A percentile compares a stretch with the other conserved stretches of the same genome.
Evolutionary conservation across 2,329 filamentous ascomycete species (phyloP).

Genomic region (Penicillium verrucosum): DNA sequence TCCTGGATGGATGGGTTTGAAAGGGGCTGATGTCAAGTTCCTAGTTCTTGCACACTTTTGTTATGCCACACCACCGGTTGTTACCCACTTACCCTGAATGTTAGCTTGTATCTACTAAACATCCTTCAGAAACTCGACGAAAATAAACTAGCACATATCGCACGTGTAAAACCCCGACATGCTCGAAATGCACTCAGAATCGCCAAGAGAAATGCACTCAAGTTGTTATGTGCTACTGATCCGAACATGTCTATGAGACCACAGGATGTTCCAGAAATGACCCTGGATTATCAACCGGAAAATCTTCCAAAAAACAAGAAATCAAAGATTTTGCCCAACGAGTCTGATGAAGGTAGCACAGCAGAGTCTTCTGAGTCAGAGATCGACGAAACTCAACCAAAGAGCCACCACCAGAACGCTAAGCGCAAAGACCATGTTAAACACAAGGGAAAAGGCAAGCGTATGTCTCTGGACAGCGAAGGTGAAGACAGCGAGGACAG

Average conservation of each 20-base stretch:
- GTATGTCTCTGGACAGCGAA: no score
- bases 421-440: not conserved
- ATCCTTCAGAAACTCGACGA: not conserved
- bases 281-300: no score
- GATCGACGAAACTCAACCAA: not conserved
- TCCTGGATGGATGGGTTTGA: not conserved
- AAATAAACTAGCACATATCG: not conserved
- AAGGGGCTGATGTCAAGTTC: not conserved
- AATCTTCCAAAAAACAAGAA: no score
- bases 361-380: not conserved
- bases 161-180: accelerated
- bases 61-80: not conserved
- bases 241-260: no score
- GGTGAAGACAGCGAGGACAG: no score
- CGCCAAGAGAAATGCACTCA: not conserved
- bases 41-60: not conserved
- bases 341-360: not conserved
- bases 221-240: not conserved
- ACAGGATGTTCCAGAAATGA: no score
- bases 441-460: not conserved
- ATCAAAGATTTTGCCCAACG: no score
- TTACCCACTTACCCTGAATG: not conserved
- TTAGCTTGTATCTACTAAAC: not conserved
- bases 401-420: not conserved
- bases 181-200: accelerated